These are phyloP conservation scores for Aegilops speltoides DNA, from an alignment of 176 grass and related monocot genomes.

Conservation along the genomic window DNA sequence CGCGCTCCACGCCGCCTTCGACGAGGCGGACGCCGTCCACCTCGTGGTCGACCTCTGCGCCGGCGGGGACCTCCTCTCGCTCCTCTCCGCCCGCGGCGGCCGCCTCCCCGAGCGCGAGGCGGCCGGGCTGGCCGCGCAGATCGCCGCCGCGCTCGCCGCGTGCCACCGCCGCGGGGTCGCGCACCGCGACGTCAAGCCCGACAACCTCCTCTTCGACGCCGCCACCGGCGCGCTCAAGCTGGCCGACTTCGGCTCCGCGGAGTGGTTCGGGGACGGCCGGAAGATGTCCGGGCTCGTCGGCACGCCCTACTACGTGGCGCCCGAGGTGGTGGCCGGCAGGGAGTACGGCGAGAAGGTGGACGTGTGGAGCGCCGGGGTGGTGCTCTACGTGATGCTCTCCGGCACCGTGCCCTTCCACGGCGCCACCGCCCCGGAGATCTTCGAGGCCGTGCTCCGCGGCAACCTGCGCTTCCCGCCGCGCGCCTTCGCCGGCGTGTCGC, in stretches of 20 bases:
- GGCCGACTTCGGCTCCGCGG: conserved; percentile 72
- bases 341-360: conserved; percentile 78
- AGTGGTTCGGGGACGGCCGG: conserved; percentile 54
- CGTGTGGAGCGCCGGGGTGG: conserved; percentile 79
- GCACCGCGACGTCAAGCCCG: conserved; percentile 86
- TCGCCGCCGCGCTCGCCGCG: conserved; percentile 36
- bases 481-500: conserved; percentile 53
- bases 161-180: conserved; percentile 79
- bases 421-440: conserved; percentile 45
- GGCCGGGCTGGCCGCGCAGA: conserved; percentile 2
- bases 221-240: conserved; percentile 48
- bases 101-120: conserved; percentile 66
- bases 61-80: conserved; percentile 49
- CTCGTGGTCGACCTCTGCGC: conserved; percentile 66
- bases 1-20: conserved; percentile 53
- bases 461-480: conserved; percentile 66
- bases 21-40: conserved; percentile 52
- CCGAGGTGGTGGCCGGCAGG: conserved; percentile 64
- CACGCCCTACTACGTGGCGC: conserved; percentile 72
- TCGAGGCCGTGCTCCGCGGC: conserved; percentile 59
- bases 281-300: conserved; percentile 61
- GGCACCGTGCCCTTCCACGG: conserved; percentile 69
- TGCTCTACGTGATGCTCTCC: conserved; percentile 69
- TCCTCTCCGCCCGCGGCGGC: conserved; percentile 38
- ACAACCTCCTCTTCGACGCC: conserved; percentile 68